A percentile compares a stretch with the other conserved stretches of the same genome.
These are phyloP conservation scores for Saturnispora galanensis DNA, from an alignment of 805 yeast species.

Conservation along the genomic window DNA sequence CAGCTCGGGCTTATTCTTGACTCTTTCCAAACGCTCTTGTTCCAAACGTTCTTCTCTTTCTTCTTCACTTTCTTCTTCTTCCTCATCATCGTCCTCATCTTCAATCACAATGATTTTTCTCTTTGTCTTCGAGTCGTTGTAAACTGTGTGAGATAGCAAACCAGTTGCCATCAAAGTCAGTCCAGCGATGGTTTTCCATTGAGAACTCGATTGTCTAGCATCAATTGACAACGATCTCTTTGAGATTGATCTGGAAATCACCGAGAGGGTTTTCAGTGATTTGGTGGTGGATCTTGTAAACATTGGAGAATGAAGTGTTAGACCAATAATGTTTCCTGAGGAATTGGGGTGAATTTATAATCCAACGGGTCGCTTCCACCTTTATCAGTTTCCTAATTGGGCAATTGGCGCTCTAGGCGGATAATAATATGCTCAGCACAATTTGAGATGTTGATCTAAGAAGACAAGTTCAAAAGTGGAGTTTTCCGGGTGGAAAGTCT, in stretches of 20 bases:
- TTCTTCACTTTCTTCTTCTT: conserved; percentile 19
- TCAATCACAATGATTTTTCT: conserved; percentile 18
- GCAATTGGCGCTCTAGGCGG: neutral
- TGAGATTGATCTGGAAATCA: neutral
- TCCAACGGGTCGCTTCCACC: too few relatives aligned
- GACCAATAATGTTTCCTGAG: too few relatives aligned
- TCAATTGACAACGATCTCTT: neutral
- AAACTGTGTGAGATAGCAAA: conserved; percentile 1
- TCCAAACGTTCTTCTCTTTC: conserved; percentile 28
- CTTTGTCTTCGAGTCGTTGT: conserved; percentile 9
- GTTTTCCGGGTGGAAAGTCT: too few relatives aligned
- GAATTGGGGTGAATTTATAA: too few relatives aligned
- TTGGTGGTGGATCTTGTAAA: neutral
- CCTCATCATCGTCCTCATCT: conserved; percentile 20
- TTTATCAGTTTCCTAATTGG: neutral
- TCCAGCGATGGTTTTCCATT: neutral
- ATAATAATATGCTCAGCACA: neutral
- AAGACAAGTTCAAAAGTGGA: too few relatives aligned
- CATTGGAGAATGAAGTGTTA: neutral
- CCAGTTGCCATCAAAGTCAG: conserved; percentile 3
- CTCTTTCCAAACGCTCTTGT: conserved; percentile 29
- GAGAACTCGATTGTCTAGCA: neutral
- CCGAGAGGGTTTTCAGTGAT: neutral
- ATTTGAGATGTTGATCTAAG: too few relatives aligned
- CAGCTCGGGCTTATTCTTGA: conserved; percentile 51